These are phyloP conservation scores for Rhodotorula graminis DNA, from an alignment of 768 basidiomycete species.

Conservation along the genomic window DNA sequence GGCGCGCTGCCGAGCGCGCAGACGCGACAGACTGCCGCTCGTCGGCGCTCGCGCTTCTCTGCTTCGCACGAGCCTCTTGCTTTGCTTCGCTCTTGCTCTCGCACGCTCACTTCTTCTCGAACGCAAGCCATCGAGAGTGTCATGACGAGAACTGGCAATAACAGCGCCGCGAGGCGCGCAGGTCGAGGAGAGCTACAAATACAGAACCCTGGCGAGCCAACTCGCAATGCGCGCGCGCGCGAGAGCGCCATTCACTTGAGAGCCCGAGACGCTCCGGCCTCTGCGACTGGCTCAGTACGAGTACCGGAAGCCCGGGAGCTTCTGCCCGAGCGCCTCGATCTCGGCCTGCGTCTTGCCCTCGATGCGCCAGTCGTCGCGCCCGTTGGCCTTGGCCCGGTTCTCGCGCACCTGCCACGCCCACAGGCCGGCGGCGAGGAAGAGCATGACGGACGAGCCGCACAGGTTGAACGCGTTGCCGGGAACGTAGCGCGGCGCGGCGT, in stretches of 20 bases:
- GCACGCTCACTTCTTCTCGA: no score
- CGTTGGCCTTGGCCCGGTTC: slow-evolving; percentile 39
- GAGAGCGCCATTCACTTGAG: no score
- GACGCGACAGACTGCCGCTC: no score
- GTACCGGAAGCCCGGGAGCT: slow-evolving; percentile 34
- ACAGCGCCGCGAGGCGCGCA: background rate
- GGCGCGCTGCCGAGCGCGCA: no score
- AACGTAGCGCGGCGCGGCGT: slow-evolving; percentile 21
- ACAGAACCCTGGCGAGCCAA: no score
- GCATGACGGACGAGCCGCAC: slow-evolving; percentile 20
- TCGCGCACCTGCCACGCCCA: slow-evolving; percentile 32
- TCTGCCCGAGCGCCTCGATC: slow-evolving; percentile 31
- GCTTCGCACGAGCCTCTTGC: no score
- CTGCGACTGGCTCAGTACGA: no score
- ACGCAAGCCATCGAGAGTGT: no score
- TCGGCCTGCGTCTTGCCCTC: slow-evolving; percentile 39
- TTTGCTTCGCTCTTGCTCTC: no score
- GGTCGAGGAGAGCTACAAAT: background rate
- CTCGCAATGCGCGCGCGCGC: no score
- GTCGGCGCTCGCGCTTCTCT: no score
- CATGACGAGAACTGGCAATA: background rate
- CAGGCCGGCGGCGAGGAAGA: slow-evolving; percentile 11
- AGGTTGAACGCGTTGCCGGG: slow-evolving; percentile 34
- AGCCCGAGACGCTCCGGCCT: no score
- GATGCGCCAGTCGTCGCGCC: slow-evolving; percentile 39